phyloP scores from a whole-genome alignment of 805 yeast species.

The Pichia membranifaciens region DNA sequence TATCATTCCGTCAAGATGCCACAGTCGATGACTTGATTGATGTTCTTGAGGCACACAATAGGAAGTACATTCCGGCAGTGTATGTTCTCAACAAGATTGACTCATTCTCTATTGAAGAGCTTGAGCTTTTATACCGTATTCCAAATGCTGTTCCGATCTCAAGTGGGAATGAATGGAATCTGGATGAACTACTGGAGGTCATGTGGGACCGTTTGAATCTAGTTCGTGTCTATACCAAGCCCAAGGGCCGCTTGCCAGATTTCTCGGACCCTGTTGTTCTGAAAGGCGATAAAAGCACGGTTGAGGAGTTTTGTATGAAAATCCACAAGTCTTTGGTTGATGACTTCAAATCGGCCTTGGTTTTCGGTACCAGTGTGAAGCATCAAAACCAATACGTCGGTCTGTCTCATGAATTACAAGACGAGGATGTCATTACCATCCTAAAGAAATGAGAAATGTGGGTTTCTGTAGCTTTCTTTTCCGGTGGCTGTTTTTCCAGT shows the following conservation, averaged over 20 bases:
- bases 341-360: constrained; percentile 89
- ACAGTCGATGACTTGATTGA: constrained; percentile 96
- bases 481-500: not conserved
- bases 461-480: constrained; percentile 13
- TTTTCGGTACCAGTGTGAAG: constrained; percentile 89
- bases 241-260: constrained; percentile 92
- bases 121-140: constrained; percentile 82
- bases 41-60: constrained; percentile 80
- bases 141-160: constrained; percentile 98
- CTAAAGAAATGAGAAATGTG: constrained; percentile 52
- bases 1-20: constrained; percentile 95
- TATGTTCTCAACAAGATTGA: constrained; percentile 95
- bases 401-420: constrained; percentile 72
- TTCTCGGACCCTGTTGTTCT: constrained; percentile 92
- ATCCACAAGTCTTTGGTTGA: constrained; percentile 93
- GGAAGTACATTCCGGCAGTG: constrained; percentile 92
- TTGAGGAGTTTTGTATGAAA: constrained; percentile 93
- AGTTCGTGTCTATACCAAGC: constrained; percentile 95
- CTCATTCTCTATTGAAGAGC: constrained; percentile 87
- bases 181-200: constrained; percentile 86
- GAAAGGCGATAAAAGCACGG: constrained; percentile 73
- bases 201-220: constrained; percentile 93
- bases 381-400: constrained; percentile 98
- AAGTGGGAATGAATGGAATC: constrained; percentile 93
- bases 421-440: constrained; percentile 96